These are phyloP conservation scores for Phytophthora cryptogea DNA, from an alignment of 352 stramenopile genomes.

Conservation along the genomic window DNA sequence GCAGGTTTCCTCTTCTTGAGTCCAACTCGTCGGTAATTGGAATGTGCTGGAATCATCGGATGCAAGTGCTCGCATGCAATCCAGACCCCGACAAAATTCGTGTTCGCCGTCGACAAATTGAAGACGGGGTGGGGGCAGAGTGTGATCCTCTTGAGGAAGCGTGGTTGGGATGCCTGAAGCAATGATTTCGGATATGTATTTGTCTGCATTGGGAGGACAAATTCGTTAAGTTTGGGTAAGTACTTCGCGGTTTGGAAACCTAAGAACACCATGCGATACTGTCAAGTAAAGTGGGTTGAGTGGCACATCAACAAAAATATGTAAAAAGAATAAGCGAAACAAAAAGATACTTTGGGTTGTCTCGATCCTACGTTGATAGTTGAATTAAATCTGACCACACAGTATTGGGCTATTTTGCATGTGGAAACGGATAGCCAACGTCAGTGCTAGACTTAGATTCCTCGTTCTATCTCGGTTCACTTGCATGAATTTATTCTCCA, in stretches of 20 bases:
- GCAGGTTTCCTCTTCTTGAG: slow-evolving; percentile 15
- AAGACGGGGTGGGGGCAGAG: slow-evolving; percentile 10
- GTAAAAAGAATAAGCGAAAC: no score
- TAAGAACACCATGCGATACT: no score
- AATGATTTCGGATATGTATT: neutral
- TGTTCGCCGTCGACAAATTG: slow-evolving; percentile 35
- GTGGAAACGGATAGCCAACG: no score
- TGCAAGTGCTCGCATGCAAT: slow-evolving; percentile 43
- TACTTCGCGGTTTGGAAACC: no score
- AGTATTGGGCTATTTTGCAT: no score
- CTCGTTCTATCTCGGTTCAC: neutral
- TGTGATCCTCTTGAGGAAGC: slow-evolving; percentile 36
- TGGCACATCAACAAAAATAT: no score
- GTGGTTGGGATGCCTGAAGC: slow-evolving; percentile 34
- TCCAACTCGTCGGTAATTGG: slow-evolving; percentile 17
- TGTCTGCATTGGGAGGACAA: no score
- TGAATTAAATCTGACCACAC: no score
- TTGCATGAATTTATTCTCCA: neutral
- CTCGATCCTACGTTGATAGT: no score
- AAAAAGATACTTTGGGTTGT: no score
- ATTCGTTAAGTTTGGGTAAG: neutral
- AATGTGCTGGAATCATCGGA: slow-evolving; percentile 43
- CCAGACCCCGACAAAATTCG: slow-evolving; percentile 33
- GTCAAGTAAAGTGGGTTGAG: no score
- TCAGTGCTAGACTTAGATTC: neutral